A percentile compares a stretch with the other conserved stretches of the same genome.
These are phyloP conservation scores for Phyllosticta citrichinensis DNA, from an alignment of 2,329 filamentous ascomycete species.

Conservation along the genomic window DNA sequence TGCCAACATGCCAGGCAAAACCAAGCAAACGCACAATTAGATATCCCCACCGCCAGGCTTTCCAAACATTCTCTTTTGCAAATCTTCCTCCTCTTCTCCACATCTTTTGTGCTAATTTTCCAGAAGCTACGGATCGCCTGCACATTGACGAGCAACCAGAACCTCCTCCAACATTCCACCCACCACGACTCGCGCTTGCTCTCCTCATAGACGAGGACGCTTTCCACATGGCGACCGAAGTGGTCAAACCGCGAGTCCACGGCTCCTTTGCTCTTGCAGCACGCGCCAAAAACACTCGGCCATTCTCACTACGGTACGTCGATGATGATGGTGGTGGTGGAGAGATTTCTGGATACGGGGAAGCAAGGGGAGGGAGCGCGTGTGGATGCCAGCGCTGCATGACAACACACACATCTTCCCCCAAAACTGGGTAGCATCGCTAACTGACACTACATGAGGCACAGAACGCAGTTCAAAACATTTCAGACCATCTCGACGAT, in stretches of 20 bases:
- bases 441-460: not conserved
- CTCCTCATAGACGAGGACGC: not conserved
- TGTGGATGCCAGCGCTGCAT: not conserved
- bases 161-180: not conserved
- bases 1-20: not conserved
- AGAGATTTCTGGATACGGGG: not conserved
- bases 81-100: not conserved
- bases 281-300: constrained; percentile 5
- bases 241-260: constrained; percentile 2
- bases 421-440: not conserved
- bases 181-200: not conserved
- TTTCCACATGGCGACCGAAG: constrained; percentile 4
- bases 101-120: not conserved
- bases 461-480: constrained; percentile 30
- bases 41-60: not conserved
- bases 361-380: constrained; percentile 7
- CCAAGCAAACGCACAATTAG: not conserved
- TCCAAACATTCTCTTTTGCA: not conserved
- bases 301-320: constrained; percentile 10
- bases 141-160: not conserved
- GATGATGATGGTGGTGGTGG: not conserved
- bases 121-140: not conserved
- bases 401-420: not conserved
- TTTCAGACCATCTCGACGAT: constrained; percentile 29
- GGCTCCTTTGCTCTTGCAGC: not conserved